phyloP scores from a whole-genome alignment of 495 filamentous ascomycete species.

The Aspergillus kassunensis region DNA sequence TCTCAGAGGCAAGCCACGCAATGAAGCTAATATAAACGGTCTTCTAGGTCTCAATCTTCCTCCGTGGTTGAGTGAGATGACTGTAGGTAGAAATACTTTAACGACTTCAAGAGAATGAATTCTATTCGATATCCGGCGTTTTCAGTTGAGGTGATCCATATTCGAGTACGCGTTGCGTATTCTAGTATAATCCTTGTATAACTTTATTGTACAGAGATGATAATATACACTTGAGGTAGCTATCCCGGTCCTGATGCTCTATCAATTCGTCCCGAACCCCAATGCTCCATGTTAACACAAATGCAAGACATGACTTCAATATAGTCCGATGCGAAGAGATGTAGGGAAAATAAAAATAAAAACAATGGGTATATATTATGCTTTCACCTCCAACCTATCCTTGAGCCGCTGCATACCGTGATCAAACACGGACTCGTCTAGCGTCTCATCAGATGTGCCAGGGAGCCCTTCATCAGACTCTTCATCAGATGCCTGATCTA shows the following conservation, averaged over 20 bases:
- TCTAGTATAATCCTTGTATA: neutral
- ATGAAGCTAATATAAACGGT: slow-evolving; percentile 9
- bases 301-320: slow-evolving; percentile 14
- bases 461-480: neutral
- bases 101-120: slow-evolving; percentile 7
- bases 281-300: slow-evolving; percentile 8
- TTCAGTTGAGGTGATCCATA: neutral
- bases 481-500: slow-evolving; percentile 18
- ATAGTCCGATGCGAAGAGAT: slow-evolving; percentile 6
- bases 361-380: slow-evolving; percentile 31
- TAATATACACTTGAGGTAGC: slow-evolving; percentile 4
- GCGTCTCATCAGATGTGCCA: slow-evolving; percentile 7
- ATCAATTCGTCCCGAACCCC: neutral
- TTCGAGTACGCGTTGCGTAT: neutral
- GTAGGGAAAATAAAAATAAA: slow-evolving; percentile 5
- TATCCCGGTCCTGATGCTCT: slow-evolving; percentile 9
- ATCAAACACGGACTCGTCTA: slow-evolving; percentile 27
- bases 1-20: neutral
- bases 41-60: slow-evolving; percentile 41
- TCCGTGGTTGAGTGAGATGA: slow-evolving; percentile 29
- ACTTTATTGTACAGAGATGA: slow-evolving; percentile 17
- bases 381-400: slow-evolving; percentile 20
- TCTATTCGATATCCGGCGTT: neutral
- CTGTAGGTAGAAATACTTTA: neutral
- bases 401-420: slow-evolving; percentile 31